Percentiles rank a stretch among this genome's conserved stretches.
Evolutionary conservation across 2,329 filamentous ascomycete genomes (phyloP).

Genomic region (Fusarium sp.): DNA sequence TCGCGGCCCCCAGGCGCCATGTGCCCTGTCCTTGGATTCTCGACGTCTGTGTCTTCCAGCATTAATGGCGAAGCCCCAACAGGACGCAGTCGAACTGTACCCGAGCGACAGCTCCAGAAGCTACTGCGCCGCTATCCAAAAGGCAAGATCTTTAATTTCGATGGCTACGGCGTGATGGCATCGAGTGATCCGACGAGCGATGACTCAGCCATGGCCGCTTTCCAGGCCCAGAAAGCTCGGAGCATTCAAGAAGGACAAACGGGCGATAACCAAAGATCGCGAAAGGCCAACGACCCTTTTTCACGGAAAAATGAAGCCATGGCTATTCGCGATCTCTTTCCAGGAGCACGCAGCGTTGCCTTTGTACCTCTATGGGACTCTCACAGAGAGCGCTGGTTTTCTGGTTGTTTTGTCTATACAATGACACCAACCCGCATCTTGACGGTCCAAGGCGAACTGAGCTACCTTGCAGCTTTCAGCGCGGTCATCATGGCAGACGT

Average conservation of each 20-base stretch:
- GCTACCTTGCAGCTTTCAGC: slow-evolving; percentile 63
- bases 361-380: slow-evolving; percentile 63
- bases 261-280: neutral
- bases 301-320: slow-evolving; percentile 34
- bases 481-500: slow-evolving; percentile 69
- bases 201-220: slow-evolving; percentile 13
- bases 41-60: slow-evolving; percentile 50
- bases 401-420: slow-evolving; percentile 64
- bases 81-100: neutral
- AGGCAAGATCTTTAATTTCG: slow-evolving; percentile 61
- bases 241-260: neutral
- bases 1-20: slow-evolving; percentile 28
- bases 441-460: slow-evolving; percentile 61
- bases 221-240: neutral
- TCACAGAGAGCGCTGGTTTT: slow-evolving; percentile 60
- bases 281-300: slow-evolving; percentile 12
- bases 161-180: slow-evolving; percentile 51
- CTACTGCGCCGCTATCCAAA: slow-evolving; percentile 54
- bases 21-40: slow-evolving; percentile 55
- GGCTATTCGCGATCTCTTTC: slow-evolving; percentile 52
- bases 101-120: slow-evolving; percentile 19
- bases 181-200: slow-evolving; percentile 49
- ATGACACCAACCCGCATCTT: slow-evolving; percentile 57
- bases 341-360: slow-evolving; percentile 58
- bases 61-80: slow-evolving; percentile 45